Evolutionary conservation across 2,329 filamentous ascomycete species (phyloP).

Genomic region (Teratosphaeria pseudoeucalypti): DNA sequence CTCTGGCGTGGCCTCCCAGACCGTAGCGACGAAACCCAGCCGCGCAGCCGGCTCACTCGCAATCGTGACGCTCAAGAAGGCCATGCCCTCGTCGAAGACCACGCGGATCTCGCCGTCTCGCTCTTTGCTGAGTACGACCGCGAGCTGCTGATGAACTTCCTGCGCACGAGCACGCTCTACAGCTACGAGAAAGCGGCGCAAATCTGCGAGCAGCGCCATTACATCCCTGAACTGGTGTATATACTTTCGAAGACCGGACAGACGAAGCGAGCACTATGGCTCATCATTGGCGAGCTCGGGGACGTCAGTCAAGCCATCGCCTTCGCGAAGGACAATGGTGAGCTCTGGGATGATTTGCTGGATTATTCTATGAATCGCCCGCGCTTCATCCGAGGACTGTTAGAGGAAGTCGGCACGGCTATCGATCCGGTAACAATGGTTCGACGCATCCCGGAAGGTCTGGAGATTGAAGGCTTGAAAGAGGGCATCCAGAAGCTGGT

Average conservation of each 20-base stretch:
- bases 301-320: slow-evolving; percentile 88
- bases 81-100: slow-evolving; percentile 62
- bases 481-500: slow-evolving; percentile 86
- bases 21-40: slow-evolving; percentile 15
- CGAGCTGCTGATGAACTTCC: slow-evolving; percentile 70
- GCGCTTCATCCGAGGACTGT: slow-evolving; percentile 78
- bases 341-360: slow-evolving; percentile 89
- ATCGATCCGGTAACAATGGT: slow-evolving; percentile 85
- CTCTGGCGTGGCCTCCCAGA: slow-evolving; percentile 68
- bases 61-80: slow-evolving; percentile 40
- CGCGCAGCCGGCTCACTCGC: slow-evolving; percentile 8
- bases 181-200: slow-evolving; percentile 68
- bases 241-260: slow-evolving; percentile 91
- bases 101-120: slow-evolving; percentile 76
- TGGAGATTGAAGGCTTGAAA: slow-evolving; percentile 82
- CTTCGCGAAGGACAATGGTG: slow-evolving; percentile 88
- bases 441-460: slow-evolving; percentile 77
- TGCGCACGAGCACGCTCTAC: slow-evolving; percentile 72
- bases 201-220: slow-evolving; percentile 71
- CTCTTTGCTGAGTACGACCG: slow-evolving; percentile 81
- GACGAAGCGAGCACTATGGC: slow-evolving; percentile 77
- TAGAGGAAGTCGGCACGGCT: slow-evolving; percentile 87
- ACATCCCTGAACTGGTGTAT: slow-evolving; percentile 88
- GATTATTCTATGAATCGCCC: slow-evolving; percentile 98
- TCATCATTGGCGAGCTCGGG: slow-evolving; percentile 87